Evolutionary conservation across 352 stramenopile genomes (phyloP), one percentile per base, ranked within the genome.

Genomic region (Phytophthora pseudosyringae): DNA sequence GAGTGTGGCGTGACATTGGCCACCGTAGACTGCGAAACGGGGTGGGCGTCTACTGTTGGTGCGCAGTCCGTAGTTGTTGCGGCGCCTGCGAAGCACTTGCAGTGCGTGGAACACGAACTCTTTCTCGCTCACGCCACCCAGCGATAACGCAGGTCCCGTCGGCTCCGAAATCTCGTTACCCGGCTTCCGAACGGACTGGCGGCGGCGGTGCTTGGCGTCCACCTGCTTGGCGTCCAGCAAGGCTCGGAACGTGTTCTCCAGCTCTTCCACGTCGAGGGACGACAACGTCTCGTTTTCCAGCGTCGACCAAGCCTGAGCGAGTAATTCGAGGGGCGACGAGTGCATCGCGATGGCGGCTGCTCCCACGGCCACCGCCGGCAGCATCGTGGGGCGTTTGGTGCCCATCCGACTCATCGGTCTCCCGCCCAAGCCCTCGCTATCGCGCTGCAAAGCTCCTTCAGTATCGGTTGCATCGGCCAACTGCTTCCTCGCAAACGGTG

Each of bases 51-150:
- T 52, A n/a, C 79, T 78, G 45, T 88, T 79, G 4, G 81, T 89
- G 40, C 81, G 79, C 4, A 88, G 59, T 5, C 81, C 81, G 15
- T 71, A 71, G 40, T 64, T 64, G n/a, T 67, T 76, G 38, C 79
- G 76, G 4, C 74, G 71, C 28, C 61, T 48, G 21, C 81, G 72
- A 57, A 90, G 65, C 10, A 82, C 58, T 35, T 90, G 76, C 31
- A 86, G 59, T 12, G 71, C 63, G 46, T 83, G 68, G 32, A 80
- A 82, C 10, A 90, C 81, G 35, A 90, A 90, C 64, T 88, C 79
- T 39, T 80, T 80, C 52, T 88, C 81, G 29, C 64, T 83, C 46
- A 90, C 64, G n/a, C 81, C 81, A 4, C 73, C 73, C 6, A 74
- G 59, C n/a, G 65, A 64, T 21, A 64, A 9, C 3, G 9, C 57